Conservation (phyloP, 2,329 filamentous ascomycete species). For the Aspergillus pseudonomiae region DNA sequence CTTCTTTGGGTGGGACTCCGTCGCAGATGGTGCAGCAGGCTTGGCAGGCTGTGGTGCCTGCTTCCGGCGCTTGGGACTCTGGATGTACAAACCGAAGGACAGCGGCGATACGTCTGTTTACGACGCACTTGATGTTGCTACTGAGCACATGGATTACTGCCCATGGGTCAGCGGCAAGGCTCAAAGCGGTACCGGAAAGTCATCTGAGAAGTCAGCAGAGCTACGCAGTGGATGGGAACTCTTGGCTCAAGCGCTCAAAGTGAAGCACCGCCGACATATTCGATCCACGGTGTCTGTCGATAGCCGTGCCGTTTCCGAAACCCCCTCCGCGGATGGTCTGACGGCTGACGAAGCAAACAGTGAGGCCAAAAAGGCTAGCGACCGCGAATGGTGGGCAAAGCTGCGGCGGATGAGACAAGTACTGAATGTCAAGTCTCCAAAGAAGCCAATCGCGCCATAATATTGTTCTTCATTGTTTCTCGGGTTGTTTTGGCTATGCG, state of each 20-base stretch:
- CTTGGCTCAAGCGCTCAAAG: constrained; percentile 46
- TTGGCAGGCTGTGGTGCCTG: constrained; percentile 82
- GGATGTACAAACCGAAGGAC: constrained; percentile 85
- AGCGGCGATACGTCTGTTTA: constrained; percentile 48
- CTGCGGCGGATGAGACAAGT: constrained; percentile 71
- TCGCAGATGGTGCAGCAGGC: constrained; percentile 50
- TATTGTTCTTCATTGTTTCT: constrained; percentile 1
- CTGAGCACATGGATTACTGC: constrained; percentile 80
- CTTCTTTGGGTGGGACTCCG: constrained; percentile 73
- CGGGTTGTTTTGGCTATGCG: background rate
- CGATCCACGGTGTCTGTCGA: constrained; percentile 31
- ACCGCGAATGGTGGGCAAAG: constrained; percentile 74
- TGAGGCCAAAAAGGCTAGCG: constrained; percentile 59
- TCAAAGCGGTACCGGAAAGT: constrained; percentile 55
- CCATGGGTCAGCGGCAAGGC: constrained; percentile 71
- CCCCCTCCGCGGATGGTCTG: constrained; percentile 23
- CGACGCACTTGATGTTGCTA: constrained; percentile 65
- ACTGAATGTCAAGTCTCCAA: constrained; percentile 66
- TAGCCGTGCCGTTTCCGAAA: constrained; percentile 33
- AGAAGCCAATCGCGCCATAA: constrained; percentile 32
- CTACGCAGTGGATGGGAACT: constrained; percentile 51
- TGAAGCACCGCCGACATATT: constrained; percentile 38
- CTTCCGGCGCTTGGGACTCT: constrained; percentile 83
- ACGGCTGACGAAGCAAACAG: constrained; percentile 41
- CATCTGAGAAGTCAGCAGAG: constrained; percentile 34